These are phyloP conservation scores for Hypoxylon crocopeplum DNA, from an alignment of 495 filamentous ascomycete genomes.

Conservation along the genomic window DNA sequence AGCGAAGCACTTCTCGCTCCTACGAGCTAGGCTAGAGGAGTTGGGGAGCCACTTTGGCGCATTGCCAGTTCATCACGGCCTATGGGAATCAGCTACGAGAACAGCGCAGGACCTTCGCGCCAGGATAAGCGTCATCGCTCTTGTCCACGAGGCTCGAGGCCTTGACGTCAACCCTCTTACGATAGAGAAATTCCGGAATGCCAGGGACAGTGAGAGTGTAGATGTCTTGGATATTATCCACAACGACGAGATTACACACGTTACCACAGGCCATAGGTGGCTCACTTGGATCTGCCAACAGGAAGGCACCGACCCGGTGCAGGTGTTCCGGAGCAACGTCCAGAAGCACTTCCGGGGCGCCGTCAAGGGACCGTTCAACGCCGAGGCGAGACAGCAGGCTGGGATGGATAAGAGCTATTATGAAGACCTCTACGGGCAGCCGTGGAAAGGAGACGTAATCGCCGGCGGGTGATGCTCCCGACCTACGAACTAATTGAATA, in stretches of 20 bases:
- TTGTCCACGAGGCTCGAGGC: constrained; percentile 61
- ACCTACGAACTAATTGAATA: no score
- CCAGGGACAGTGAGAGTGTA: constrained; percentile 54
- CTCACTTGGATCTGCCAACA: constrained; percentile 60
- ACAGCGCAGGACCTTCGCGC: constrained; percentile 59
- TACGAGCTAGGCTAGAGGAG: constrained; percentile 58
- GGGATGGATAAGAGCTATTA: constrained; percentile 60
- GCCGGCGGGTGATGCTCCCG: constrained; percentile 42
- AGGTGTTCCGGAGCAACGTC: constrained; percentile 58
- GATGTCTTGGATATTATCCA: constrained; percentile 56
- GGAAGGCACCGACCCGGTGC: constrained; percentile 57
- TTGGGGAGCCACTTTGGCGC: constrained; percentile 58
- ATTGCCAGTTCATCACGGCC: constrained; percentile 57
- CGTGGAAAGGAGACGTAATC: constrained; percentile 34
- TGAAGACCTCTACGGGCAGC: constrained; percentile 40
- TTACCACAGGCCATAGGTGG: constrained; percentile 62
- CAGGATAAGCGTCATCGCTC: constrained; percentile 59
- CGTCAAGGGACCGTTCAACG: constrained; percentile 58
- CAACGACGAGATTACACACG: constrained; percentile 62
- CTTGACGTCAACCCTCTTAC: constrained; percentile 62
- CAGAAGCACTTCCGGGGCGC: constrained; percentile 55
- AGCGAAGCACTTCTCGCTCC: constrained; percentile 61
- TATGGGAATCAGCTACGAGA: constrained; percentile 56
- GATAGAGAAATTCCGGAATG: constrained; percentile 60
- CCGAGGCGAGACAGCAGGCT: constrained; percentile 55